phyloP scores from a whole-genome alignment of 805 yeast species.

The Kodamaea leandrae region DNA sequence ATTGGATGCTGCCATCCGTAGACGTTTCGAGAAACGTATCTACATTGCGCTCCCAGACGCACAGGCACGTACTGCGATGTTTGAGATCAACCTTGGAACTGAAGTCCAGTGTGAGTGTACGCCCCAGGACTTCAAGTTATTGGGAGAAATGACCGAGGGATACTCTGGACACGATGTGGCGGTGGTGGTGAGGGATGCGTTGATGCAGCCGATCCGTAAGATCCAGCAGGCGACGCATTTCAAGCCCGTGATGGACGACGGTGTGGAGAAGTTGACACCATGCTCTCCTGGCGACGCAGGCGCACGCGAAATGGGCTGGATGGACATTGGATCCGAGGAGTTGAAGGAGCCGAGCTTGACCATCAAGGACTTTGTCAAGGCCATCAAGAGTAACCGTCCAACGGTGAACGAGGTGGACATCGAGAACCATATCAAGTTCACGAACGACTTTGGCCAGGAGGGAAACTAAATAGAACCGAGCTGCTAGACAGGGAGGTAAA shows the following conservation, averaged over 20 bases:
- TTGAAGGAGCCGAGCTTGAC: slow-evolving; percentile 86
- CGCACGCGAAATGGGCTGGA: slow-evolving; percentile 91
- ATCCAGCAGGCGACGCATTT: slow-evolving; percentile 96
- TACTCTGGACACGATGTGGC: slow-evolving; percentile 97
- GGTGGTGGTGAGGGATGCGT: slow-evolving; percentile 93
- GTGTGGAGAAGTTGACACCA: slow-evolving; percentile 63
- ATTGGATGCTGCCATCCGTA: slow-evolving; percentile 92
- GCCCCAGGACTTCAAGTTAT: slow-evolving; percentile 66
- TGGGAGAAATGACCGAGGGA: slow-evolving; percentile 94
- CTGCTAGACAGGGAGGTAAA: neutral
- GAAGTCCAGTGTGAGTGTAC: slow-evolving; percentile 79
- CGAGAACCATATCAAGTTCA: slow-evolving; percentile 78
- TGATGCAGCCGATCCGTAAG: slow-evolving; percentile 96
- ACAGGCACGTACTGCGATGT: slow-evolving; percentile 92
- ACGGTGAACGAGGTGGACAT: slow-evolving; percentile 89
- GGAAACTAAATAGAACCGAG: slow-evolving; percentile 55
- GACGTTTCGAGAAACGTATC: slow-evolving; percentile 93
- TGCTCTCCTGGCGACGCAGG: slow-evolving; percentile 95
- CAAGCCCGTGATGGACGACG: slow-evolving; percentile 50
- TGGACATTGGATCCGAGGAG: slow-evolving; percentile 85
- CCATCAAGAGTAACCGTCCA: slow-evolving; percentile 87
- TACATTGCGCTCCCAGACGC: slow-evolving; percentile 93
- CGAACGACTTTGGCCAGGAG: slow-evolving; percentile 95
- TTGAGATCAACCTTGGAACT: slow-evolving; percentile 81
- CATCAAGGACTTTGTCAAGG: slow-evolving; percentile 88